Evolutionary conservation across 257 asterid genomes (phyloP).

Genomic region (Plantago major): DNA sequence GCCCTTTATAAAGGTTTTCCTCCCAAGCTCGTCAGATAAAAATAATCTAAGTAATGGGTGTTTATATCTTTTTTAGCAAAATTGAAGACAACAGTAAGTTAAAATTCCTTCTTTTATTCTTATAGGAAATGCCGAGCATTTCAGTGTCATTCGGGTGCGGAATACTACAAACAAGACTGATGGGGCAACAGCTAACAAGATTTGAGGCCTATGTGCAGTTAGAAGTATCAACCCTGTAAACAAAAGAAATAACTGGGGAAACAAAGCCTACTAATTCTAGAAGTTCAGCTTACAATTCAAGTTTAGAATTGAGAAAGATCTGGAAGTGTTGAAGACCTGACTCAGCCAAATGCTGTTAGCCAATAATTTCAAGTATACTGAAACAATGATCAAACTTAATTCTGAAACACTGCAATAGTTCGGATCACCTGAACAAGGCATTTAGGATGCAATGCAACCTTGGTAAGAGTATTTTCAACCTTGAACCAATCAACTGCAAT

Average conservation of each 20-base stretch:
- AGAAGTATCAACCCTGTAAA: background rate
- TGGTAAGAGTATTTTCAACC: slow-evolving; percentile 53
- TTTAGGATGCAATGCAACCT: slow-evolving; percentile 80
- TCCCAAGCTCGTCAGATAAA: too few species aligned
- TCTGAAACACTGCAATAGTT: slow-evolving; percentile 2
- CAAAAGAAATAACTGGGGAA: slow-evolving; percentile 6
- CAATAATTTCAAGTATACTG: background rate
- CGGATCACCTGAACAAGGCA: slow-evolving; percentile 76
- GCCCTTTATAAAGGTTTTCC: background rate
- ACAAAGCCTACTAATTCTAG: slow-evolving; percentile 5
- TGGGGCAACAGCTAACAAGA: background rate
- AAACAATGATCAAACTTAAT: background rate
- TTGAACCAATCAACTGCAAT: slow-evolving; percentile 98
- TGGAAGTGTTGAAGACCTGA: slow-evolving; percentile 1
- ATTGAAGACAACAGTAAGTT: background rate
- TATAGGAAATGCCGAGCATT: background rate
- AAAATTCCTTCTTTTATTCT: background rate
- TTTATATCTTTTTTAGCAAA: background rate
- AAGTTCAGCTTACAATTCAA: slow-evolving; percentile 10
- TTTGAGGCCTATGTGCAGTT: too few species aligned
- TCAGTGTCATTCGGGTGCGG: too few species aligned
- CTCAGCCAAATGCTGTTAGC: background rate
- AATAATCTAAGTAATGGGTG: background rate
- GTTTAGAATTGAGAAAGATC: background rate
- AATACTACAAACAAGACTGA: too few species aligned